Base-by-base conservation (phyloP, 139 green algal species). In the Chlamydomonas schloesseri region DNA sequence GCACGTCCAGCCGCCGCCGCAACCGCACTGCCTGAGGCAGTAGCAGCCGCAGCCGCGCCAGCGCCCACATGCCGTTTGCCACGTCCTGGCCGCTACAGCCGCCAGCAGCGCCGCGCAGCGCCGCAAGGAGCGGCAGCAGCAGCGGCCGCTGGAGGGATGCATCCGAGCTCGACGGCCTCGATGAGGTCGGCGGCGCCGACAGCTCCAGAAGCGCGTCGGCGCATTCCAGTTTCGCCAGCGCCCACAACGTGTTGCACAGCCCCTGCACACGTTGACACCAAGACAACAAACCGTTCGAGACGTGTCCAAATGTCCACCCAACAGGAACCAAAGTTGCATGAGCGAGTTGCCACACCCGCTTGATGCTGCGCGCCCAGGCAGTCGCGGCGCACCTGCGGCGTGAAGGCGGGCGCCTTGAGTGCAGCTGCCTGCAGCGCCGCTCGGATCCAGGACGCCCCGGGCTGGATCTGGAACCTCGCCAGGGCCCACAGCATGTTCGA, bases 191-290 rank as follows among this genome's bases (percentile, higher is more conserved):
- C n/a, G n/a, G n/a, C n/a, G n/a, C n/a, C n/a, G n/a, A n/a, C n/a
- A n/a, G n/a, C 42, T 50, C 42, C 6, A 50, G 42, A 5, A 50
- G 42, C 42, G 42, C 42, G 42, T 50, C 42, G 42, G 42, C 42
- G 42, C 8, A 50, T 50, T 50, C 37, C 23, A 89, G 55, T 68
- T 42, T 58, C 17, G 74, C 74, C 28, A 84, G 36, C 3, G 74
- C 84, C 84, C 84, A 89, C 8, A 89, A 68, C 50, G 73, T 81
- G 84, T 89, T 89, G 84, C 73, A 84, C 29, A 89, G 62, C 53
- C 79, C 84, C 84, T 88, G 65, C 55, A 42, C 68, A 71, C n/a
- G n/a, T n/a, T n/a, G 42, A 50, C 42, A 50, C 6, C 42, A 50
- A 50, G 6, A 50, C 42, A 50, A 50, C 42, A 50, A 8, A n/a